A percentile compares a stretch with the other conserved stretches of the same genome.
Conservation (phyloP, 371 early-diverging fungal genomes). For the Smittium mucronatum region DNA sequence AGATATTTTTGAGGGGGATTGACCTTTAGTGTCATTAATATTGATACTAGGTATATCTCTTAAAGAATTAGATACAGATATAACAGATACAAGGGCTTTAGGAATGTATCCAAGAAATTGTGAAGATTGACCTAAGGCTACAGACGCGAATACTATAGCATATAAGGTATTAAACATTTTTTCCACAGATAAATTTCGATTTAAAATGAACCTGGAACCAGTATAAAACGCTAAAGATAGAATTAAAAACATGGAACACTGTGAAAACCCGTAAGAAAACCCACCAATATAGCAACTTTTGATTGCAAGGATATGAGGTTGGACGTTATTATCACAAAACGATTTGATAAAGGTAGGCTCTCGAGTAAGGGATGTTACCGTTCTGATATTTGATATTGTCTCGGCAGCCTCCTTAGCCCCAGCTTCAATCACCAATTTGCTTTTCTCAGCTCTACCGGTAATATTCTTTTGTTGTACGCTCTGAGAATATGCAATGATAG, state of each 20-base stretch:
- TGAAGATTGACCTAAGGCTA: constrained; percentile 21
- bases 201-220: constrained; percentile 20
- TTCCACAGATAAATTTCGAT: constrained; percentile 20
- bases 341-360: constrained; percentile 48
- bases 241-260: constrained; percentile 25
- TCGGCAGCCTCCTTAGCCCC: constrained; percentile 56
- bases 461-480: constrained; percentile 14
- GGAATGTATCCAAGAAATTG: constrained; percentile 18
- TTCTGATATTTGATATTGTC: constrained; percentile 64
- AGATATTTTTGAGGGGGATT: constrained; percentile 14
- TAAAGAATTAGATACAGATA: constrained; percentile 3
- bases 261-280: constrained; percentile 51
- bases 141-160: constrained; percentile 53
- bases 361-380: constrained; percentile 70
- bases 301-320: constrained; percentile 46
- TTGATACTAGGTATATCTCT: not conserved
- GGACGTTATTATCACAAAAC: constrained; percentile 40
- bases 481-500: constrained; percentile 31
- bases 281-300: constrained; percentile 41
- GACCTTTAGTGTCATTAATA: not conserved
- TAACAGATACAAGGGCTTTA: constrained; percentile 19
- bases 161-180: constrained; percentile 48
- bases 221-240: constrained; percentile 25
- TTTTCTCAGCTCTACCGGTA: not conserved
- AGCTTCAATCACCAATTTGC: constrained; percentile 14